Evolutionary conservation across 805 yeast species (phyloP).

Genomic region (Myxozyma sirexii): DNA sequence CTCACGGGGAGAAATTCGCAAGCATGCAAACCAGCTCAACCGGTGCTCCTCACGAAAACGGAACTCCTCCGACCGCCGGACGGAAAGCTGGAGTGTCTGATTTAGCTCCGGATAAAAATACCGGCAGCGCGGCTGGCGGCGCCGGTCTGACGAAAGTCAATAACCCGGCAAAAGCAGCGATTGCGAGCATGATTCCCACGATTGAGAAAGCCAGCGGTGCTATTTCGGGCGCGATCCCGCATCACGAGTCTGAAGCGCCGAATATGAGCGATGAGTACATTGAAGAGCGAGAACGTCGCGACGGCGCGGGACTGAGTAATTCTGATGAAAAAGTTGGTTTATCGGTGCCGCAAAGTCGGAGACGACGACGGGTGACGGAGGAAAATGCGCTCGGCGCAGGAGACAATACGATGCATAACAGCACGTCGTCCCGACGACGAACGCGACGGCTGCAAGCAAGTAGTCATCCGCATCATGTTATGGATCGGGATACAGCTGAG

Average conservation of each 20-base stretch:
- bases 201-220: background rate
- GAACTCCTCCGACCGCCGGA: background rate
- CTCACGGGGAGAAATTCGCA: constrained; percentile 43
- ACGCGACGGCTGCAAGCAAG: constrained; percentile 38
- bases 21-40: constrained; percentile 7
- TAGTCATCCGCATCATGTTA: constrained; percentile 50
- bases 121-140: constrained; percentile 9
- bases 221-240: background rate
- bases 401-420: background rate
- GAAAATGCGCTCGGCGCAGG: background rate
- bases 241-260: background rate
- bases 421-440: constrained; percentile 43
- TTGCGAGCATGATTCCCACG: background rate
- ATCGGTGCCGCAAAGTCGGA: constrained; percentile 1
- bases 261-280: background rate
- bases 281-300: background rate
- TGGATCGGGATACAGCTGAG: constrained; percentile 77
- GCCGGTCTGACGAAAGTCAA: background rate
- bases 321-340: background rate
- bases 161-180: background rate
- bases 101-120: background rate
- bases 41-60: background rate
- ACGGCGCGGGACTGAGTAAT: background rate
- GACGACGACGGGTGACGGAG: constrained; percentile 9
- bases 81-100: background rate